These are phyloP conservation scores for Penicillium digitatum DNA, from an alignment of 2,329 filamentous ascomycete genomes.

Conservation along the genomic window DNA sequence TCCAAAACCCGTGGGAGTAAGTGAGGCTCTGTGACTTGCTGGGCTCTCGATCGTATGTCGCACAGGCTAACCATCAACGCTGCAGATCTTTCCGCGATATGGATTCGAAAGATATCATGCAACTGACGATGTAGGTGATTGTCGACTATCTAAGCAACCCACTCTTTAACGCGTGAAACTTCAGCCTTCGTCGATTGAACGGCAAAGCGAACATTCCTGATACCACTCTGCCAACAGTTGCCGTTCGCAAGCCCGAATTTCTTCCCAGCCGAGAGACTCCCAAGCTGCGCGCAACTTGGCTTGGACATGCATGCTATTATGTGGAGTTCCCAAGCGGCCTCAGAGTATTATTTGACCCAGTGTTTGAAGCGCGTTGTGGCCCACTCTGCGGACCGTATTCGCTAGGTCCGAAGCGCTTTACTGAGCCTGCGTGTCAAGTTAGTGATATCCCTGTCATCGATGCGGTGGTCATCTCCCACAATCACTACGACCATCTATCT, in stretches of 20 bases:
- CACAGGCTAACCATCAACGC: conserved; percentile 11
- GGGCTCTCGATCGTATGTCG: neutral
- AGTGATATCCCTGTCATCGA: conserved; percentile 64
- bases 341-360: conserved; percentile 87
- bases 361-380: conserved; percentile 82
- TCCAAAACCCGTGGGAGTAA: conserved; percentile 46
- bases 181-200: conserved; percentile 39
- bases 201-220: conserved; percentile 56
- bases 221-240: conserved; percentile 62
- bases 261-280: conserved; percentile 56
- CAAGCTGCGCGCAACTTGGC: conserved; percentile 80
- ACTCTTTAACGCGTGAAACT: neutral
- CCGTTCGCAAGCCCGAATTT: conserved; percentile 65
- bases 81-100: conserved; percentile 22
- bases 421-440: conserved; percentile 69
- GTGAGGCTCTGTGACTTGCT: conserved; percentile 2
- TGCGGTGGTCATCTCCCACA: conserved; percentile 72
- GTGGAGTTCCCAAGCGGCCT: conserved; percentile 84
- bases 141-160: neutral
- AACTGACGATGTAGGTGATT: conserved; percentile 21
- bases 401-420: conserved; percentile 73
- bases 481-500: conserved; percentile 89
- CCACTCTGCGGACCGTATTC: conserved; percentile 76
- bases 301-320: conserved; percentile 91
- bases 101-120: conserved; percentile 6